Percentiles rank a stretch among this genome's conserved stretches.
Conservation (phyloP, 2,329 filamentous ascomycete genomes). For the Aspergillus bombycis region DNA sequence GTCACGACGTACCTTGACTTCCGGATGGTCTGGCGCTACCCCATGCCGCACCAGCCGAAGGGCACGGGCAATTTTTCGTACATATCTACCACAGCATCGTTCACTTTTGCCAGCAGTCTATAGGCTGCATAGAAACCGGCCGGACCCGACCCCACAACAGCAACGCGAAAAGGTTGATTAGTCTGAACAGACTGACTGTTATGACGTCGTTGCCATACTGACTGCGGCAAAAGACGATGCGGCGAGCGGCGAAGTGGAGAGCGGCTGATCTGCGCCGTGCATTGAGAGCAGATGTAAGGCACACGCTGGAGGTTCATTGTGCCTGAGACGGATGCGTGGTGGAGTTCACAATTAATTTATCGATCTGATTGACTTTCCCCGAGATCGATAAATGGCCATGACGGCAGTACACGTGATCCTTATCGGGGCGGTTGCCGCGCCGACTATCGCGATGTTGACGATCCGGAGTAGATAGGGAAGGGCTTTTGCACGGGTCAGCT, state of each 20-base stretch:
- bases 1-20: slow-evolving; percentile 79
- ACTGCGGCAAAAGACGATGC: slow-evolving; percentile 9
- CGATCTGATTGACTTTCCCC: neutral
- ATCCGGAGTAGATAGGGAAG: neutral
- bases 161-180: slow-evolving; percentile 70
- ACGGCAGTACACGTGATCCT: slow-evolving; percentile 18
- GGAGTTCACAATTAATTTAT: slow-evolving; percentile 2
- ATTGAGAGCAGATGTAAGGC: slow-evolving; percentile 34
- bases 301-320: slow-evolving; percentile 31
- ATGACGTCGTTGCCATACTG: slow-evolving; percentile 26
- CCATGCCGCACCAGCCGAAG: slow-evolving; percentile 88
- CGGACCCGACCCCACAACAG: slow-evolving; percentile 89
- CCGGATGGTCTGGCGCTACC: slow-evolving; percentile 96
- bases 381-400: slow-evolving; percentile 4
- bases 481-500: neutral
- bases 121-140: slow-evolving; percentile 96
- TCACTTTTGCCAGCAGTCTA: slow-evolving; percentile 75
- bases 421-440: slow-evolving; percentile 21
- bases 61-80: slow-evolving; percentile 92
- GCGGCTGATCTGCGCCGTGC: slow-evolving; percentile 26
- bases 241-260: slow-evolving; percentile 11
- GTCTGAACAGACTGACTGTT: slow-evolving; percentile 35
- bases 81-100: slow-evolving; percentile 82
- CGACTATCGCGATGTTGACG: slow-evolving; percentile 12
- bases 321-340: slow-evolving; percentile 8